phyloP scores from a whole-genome alignment of 1,284 basidiomycete genomes.

The Ganoderma multipileum region DNA sequence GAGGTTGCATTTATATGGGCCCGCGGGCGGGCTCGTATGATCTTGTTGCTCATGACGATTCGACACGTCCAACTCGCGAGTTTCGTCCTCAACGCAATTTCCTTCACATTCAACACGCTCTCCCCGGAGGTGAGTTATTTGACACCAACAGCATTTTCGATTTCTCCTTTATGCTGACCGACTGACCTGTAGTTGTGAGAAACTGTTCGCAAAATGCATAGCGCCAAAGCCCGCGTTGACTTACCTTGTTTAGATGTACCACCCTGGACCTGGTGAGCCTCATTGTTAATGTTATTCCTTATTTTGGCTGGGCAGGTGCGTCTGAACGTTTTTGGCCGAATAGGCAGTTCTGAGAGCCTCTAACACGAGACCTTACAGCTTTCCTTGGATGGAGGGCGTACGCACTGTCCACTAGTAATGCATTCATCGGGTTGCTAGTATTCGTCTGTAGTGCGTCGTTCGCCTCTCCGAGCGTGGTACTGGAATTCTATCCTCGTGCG shows the following conservation, averaged over 20 bases:
- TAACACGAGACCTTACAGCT: background rate
- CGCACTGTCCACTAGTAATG: background rate
- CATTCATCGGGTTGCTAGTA: background rate
- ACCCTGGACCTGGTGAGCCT: no score
- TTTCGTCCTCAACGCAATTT: background rate
- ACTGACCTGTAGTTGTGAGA: no score
- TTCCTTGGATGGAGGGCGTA: slow-evolving; percentile 2
- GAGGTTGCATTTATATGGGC: background rate
- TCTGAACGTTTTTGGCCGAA: no score
- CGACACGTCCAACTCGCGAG: background rate
- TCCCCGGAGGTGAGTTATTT: background rate
- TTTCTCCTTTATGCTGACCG: no score
- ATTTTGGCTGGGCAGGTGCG: background rate
- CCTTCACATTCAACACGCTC: background rate
- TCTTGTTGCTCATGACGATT: background rate
- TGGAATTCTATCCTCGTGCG: no score
- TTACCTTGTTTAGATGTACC: no score
- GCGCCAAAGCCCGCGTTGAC: no score
- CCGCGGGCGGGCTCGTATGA: background rate
- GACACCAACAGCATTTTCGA: no score
- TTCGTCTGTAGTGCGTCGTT: background rate
- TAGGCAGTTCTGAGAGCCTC: background rate
- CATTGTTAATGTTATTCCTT: no score
- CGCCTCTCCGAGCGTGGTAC: background rate
- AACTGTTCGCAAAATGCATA: no score